These are phyloP conservation scores for Tolypocladium album DNA, from an alignment of 2,329 filamentous ascomycete species.

Conservation along the genomic window DNA sequence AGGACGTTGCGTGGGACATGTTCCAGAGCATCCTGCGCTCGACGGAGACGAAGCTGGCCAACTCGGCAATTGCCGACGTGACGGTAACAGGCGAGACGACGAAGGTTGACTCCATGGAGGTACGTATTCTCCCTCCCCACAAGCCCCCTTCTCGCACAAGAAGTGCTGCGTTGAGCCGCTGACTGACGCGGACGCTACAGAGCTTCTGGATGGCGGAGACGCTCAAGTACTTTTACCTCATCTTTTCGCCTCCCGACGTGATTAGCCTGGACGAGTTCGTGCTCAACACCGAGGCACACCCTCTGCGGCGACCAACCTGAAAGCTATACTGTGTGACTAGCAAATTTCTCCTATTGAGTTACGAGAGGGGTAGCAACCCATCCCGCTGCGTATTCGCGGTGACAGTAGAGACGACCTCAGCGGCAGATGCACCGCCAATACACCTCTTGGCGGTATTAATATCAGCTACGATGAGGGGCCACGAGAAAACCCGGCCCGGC, in stretches of 20 bases:
- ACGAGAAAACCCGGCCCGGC: background rate
- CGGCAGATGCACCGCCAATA: background rate
- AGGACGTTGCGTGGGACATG: constrained; percentile 43
- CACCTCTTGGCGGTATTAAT: background rate
- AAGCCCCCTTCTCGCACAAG: no score
- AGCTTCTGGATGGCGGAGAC: constrained; percentile 67
- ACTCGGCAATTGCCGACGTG: constrained; percentile 37
- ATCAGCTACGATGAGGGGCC: background rate
- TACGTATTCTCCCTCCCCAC: constrained; percentile 16
- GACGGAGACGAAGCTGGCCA: constrained; percentile 35
- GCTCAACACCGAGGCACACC: constrained; percentile 37
- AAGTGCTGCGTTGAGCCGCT: background rate
- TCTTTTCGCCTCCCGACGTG: constrained; percentile 54
- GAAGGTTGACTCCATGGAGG: constrained; percentile 50
- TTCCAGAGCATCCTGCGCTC: constrained; percentile 33
- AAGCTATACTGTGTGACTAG: background rate
- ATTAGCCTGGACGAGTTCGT: constrained; percentile 60
- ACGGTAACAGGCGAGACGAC: constrained; percentile 17
- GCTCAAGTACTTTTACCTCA: constrained; percentile 64
- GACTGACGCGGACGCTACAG: constrained; percentile 23
- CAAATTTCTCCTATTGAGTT: background rate
- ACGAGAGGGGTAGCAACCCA: background rate
- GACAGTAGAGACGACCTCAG: background rate
- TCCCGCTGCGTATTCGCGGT: background rate
- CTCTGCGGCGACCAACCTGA: constrained; percentile 3